Percentiles rank a stretch among this genome's conserved stretches.
Evolutionary conservation across 108 stramenopile species (phyloP).

Genomic region (Seminavis robusta): DNA sequence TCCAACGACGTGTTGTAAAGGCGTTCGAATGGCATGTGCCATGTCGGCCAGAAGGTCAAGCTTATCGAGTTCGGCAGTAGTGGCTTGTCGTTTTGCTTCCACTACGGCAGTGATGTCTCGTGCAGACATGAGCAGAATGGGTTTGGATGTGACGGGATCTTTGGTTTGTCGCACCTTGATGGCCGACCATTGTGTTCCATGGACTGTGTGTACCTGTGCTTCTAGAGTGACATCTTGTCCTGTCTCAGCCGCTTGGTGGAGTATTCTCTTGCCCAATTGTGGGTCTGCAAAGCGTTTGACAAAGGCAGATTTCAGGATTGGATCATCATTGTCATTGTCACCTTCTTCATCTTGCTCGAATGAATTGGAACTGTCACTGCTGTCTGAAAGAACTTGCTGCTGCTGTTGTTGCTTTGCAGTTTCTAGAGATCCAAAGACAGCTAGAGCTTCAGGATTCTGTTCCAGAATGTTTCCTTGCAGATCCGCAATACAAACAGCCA

Average conservation of each 20-base stretch:
- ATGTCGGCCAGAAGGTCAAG: constrained; percentile 24
- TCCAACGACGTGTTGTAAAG: constrained; percentile 35
- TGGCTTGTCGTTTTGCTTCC: constrained; percentile 20
- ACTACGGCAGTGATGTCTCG: constrained; percentile 21
- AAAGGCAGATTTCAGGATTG: constrained; percentile 2
- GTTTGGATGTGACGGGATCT: constrained; percentile 17
- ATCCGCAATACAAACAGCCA: constrained; percentile 30
- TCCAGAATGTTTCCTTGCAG: constrained; percentile 22
- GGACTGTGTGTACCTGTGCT: constrained; percentile 13
- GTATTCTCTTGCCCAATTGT: neutral
- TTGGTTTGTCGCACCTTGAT: constrained; percentile 16
- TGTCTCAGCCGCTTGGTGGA: constrained; percentile 2
- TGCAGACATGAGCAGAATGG: constrained; percentile 15
- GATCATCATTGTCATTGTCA: neutral
- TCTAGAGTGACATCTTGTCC: constrained; percentile 15
- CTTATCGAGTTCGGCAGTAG: constrained; percentile 21
- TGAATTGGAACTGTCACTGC: neutral
- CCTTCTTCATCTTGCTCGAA: neutral
- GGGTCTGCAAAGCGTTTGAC: constrained; percentile 20
- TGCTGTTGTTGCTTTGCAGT: neutral
- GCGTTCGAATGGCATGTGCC: constrained; percentile 14
- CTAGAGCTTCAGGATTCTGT: constrained; percentile 26
- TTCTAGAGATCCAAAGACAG: constrained; percentile 3
- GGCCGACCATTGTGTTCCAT: constrained; percentile 14
- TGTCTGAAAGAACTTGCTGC: no score